Evolutionary conservation across 176 grass and related monocot genomes (phyloP).

Genomic region (Eragrostis curvula): DNA sequence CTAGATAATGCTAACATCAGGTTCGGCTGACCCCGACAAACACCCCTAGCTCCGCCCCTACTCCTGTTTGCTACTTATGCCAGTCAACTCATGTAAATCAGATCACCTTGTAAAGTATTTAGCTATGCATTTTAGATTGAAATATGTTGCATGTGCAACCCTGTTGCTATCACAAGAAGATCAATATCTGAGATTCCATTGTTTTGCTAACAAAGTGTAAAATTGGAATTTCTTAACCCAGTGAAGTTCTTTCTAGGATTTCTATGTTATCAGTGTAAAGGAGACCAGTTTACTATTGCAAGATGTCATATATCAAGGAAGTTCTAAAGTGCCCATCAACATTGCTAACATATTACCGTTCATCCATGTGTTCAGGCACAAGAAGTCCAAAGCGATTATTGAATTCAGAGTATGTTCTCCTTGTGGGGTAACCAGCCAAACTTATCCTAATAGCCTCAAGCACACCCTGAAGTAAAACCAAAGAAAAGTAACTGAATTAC

Average conservation of each 20-base stretch:
- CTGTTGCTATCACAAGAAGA: background rate
- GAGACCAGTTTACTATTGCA: background rate
- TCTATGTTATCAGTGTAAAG: background rate
- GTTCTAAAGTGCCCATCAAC: conserved; percentile 2
- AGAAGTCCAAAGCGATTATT: conserved; percentile 83
- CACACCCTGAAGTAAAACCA: conserved; percentile 62
- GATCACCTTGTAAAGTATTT: too few relatives aligned
- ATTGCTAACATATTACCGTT: conserved; percentile 52
- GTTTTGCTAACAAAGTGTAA: background rate
- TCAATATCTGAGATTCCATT: background rate
- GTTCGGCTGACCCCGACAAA: too few relatives aligned
- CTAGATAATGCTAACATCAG: too few relatives aligned
- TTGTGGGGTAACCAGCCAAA: conserved; percentile 93
- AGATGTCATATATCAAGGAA: background rate
- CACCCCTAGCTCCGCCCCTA: too few relatives aligned
- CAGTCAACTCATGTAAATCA: too few relatives aligned
- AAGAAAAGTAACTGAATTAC: conserved; percentile 11
- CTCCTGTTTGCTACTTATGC: too few relatives aligned
- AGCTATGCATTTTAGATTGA: too few relatives aligned
- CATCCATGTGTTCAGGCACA: conserved; percentile 64
- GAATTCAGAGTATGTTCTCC: conserved; percentile 89
- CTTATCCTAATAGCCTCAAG: conserved; percentile 96
- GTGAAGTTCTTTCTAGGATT: background rate
- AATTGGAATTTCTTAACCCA: background rate
- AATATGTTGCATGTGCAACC: background rate